Evolutionary conservation across 192 early-diverging fungal species (phyloP).

Genomic region (Bifiguratus adelaidae): DNA sequence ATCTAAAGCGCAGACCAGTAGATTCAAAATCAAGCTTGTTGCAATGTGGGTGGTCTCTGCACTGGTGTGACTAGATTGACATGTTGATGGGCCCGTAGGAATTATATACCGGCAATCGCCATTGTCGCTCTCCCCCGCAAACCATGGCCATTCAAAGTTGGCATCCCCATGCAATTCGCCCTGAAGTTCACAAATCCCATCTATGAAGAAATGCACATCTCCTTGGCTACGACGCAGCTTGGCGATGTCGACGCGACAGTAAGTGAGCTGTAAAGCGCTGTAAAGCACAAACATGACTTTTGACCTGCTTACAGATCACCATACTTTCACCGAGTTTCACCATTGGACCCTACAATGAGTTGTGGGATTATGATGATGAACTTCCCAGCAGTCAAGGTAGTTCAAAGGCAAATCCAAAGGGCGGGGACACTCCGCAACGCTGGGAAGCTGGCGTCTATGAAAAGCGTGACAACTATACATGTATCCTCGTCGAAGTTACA

Average conservation of each 20-base stretch:
- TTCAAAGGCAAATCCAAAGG: no score
- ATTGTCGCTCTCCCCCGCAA: slow-evolving; percentile 31
- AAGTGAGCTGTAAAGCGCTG: slow-evolving; percentile 6
- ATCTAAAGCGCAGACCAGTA: slow-evolving; percentile 75
- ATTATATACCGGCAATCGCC: slow-evolving; percentile 73
- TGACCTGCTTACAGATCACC: slow-evolving; percentile 22
- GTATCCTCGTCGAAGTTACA: slow-evolving; percentile 44
- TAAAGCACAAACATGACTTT: neutral
- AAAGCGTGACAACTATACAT: slow-evolving; percentile 46
- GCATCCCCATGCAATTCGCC: slow-evolving; percentile 30
- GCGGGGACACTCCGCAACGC: no score
- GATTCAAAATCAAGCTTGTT: slow-evolving; percentile 84
- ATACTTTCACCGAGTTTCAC: slow-evolving; percentile 53
- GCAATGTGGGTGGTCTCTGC: slow-evolving; percentile 47
- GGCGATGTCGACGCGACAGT: slow-evolving; percentile 16
- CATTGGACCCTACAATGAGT: slow-evolving; percentile 63
- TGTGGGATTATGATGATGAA: slow-evolving; percentile 72
- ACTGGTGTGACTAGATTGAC: no score
- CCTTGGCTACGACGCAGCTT: slow-evolving; percentile 33
- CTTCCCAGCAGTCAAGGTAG: no score
- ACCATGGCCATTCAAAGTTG: slow-evolving; percentile 12
- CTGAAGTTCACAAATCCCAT: slow-evolving; percentile 76
- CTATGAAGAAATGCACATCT: slow-evolving; percentile 57
- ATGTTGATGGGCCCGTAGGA: slow-evolving; percentile 28
- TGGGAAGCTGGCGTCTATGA: slow-evolving; percentile 45